Evolutionary conservation across 805 yeast genomes (phyloP), one percentile per base, ranked within the genome.

Genomic region (Danielozyma ontarioensis): DNA sequence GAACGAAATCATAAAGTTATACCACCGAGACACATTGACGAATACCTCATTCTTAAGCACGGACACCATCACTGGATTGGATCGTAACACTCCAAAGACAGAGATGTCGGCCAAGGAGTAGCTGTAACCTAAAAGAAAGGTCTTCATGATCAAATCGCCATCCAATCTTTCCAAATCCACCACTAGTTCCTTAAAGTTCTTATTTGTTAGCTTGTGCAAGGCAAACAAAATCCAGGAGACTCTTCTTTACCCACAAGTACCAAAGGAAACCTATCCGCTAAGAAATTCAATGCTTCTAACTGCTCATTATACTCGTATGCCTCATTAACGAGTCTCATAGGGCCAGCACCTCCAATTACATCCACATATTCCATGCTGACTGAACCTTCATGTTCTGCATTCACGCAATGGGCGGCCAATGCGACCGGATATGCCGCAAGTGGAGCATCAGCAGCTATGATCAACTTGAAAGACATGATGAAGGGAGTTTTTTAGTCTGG

Each of bases 21-120:
- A 90, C 97, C 97, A 90, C 70, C 98, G 83, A 36, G 96, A 77
- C 45, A 90, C 75, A 63, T 90, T 90, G 57, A 79, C 71, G 68
- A 83, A 87, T 24, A 81, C 83, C 33, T 80, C 85, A 63, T 78
- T 83, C 68, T 87, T 89, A 61, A 88, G 74, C 43, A 86, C 82
- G 13, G 96, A 84, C 16, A 93, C 96, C 70, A 89, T 85, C 57
- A 90, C 81, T 34, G 95, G 87, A 58, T 93, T 90, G 42, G 95
- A 85, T 65, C 97, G 79, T 47, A 90, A 70, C 31, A 83, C 85
- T 60, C 97, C 97, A 97, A 97, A 90, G 14, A 83, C 71, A 12
- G 90, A 83, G 40, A 87, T 69, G 62, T 90, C 98, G 34, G 95
- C 93, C 28, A 79, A 59, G 11, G 94, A 67, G 41, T 73, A 64